Conservation (phyloP, 192 early-diverging fungal species). For the Allomyces javanicus region DNA sequence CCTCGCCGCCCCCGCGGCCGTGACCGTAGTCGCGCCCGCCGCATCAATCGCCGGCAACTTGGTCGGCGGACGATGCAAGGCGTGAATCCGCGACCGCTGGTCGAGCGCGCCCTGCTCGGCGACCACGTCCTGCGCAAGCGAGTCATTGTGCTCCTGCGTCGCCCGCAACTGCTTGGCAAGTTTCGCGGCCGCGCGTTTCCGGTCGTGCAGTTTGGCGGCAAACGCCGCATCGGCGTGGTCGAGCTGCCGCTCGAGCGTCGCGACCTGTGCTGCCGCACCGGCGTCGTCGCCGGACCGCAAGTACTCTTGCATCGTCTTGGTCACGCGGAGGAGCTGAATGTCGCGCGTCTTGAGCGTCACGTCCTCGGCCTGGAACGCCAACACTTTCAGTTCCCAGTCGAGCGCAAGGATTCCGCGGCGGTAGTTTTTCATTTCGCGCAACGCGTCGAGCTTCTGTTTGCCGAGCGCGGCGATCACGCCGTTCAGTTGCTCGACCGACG, state of each 20-base stretch:
- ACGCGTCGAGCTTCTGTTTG: constrained; percentile 28
- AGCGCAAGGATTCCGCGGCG: constrained; percentile 38
- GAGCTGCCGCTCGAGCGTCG: constrained; percentile 22
- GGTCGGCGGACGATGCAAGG: background rate
- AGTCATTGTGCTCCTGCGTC: constrained; percentile 23
- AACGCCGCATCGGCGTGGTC: constrained; percentile 13
- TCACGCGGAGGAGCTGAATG: constrained; percentile 38
- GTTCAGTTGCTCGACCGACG: constrained; percentile 29
- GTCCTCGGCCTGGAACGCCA: constrained; percentile 42
- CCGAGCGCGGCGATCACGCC: constrained; percentile 26
- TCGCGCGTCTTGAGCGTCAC: constrained; percentile 26
- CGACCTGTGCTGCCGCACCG: constrained; percentile 26
- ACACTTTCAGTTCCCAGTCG: constrained; percentile 45
- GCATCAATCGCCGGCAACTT: background rate
- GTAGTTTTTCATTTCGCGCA: constrained; percentile 44
- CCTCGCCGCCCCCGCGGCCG: too few species aligned
- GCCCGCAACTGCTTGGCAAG: constrained; percentile 11
- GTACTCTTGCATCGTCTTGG: constrained; percentile 43
- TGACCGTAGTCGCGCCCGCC: too few species aligned
- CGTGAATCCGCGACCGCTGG: background rate
- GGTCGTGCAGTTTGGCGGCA: constrained; percentile 27
- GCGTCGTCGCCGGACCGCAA: constrained; percentile 32
- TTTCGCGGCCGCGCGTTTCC: constrained; percentile 8
- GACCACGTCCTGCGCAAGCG: background rate
- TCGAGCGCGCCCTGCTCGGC: background rate